phyloP scores from a whole-genome alignment of 768 basidiomycete species.

The Podaxis mareebaensis region DNA sequence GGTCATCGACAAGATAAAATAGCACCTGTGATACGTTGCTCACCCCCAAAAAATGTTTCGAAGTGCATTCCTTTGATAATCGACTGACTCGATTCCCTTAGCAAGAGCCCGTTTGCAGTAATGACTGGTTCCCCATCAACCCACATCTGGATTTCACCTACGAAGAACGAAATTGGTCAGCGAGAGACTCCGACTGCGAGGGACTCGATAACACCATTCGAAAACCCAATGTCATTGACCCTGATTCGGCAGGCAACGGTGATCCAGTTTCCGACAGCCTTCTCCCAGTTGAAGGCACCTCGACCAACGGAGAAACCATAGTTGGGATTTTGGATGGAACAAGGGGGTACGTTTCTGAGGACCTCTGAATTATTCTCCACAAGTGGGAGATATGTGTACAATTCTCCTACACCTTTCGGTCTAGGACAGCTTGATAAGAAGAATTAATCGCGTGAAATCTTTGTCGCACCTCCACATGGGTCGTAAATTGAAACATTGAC shows the following conservation, averaged over 20 bases:
- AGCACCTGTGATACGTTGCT: slow-evolving; percentile 11
- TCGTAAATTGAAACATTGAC: slow-evolving; percentile 67
- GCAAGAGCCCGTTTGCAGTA: slow-evolving; percentile 42
- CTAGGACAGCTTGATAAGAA: slow-evolving; percentile 29
- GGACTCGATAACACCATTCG: slow-evolving; percentile 47
- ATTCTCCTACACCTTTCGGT: slow-evolving; percentile 53
- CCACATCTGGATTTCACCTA: slow-evolving; percentile 68
- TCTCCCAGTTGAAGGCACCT: slow-evolving; percentile 56
- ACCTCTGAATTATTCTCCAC: slow-evolving; percentile 40
- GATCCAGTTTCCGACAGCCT: slow-evolving; percentile 59
- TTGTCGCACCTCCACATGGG: slow-evolving; percentile 70
- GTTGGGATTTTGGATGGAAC: slow-evolving; percentile 50
- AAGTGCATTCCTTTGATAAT: slow-evolving; percentile 70
- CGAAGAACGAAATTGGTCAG: neutral
- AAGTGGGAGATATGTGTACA: slow-evolving; percentile 72
- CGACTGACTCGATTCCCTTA: slow-evolving; percentile 43
- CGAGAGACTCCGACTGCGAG: neutral
- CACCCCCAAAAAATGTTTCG: slow-evolving; percentile 80
- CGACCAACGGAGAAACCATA: slow-evolving; percentile 70
- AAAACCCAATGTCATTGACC: slow-evolving; percentile 59
- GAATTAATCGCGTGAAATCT: neutral
- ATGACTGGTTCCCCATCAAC: slow-evolving; percentile 64
- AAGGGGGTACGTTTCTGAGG: slow-evolving; percentile 49
- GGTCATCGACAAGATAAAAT: neutral
- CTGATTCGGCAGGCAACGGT: slow-evolving; percentile 66